phyloP scores from a whole-genome alignment of 2,329 filamentous ascomycete species.

The Xylariomycetidae sp. region DNA sequence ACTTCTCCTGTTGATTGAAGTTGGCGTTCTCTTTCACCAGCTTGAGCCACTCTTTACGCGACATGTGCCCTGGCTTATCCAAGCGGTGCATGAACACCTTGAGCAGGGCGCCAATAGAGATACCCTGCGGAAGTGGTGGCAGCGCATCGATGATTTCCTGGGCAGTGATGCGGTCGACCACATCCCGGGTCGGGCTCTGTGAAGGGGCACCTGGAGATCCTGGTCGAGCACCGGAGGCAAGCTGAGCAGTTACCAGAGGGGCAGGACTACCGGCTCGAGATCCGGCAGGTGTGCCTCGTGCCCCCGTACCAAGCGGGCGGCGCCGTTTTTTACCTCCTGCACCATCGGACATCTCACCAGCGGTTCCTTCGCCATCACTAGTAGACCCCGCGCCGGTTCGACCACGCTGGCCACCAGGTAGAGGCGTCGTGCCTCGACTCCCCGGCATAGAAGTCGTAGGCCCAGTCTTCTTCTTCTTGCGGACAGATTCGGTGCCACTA shows the following conservation, averaged over 20 bases:
- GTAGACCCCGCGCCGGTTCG: conserved; percentile 53
- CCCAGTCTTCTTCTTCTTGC: conserved; percentile 68
- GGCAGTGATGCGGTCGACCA: conserved; percentile 35
- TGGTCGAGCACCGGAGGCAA: conserved; percentile 32
- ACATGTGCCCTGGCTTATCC: conserved; percentile 46
- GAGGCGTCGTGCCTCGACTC: conserved; percentile 53
- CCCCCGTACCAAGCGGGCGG: conserved; percentile 29
- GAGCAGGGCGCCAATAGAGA: conserved; percentile 50
- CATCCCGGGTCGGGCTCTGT: conserved; percentile 9
- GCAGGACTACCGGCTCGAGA: conserved; percentile 60
- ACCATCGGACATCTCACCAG: conserved; percentile 61
- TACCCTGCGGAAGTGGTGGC: conserved; percentile 44
- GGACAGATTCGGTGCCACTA: conserved; percentile 83
- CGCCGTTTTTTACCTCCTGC: conserved; percentile 49
- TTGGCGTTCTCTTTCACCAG: conserved; percentile 52
- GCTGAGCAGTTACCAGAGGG: conserved; percentile 28
- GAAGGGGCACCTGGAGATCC: conserved; percentile 26
- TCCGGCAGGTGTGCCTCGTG: conserved; percentile 49
- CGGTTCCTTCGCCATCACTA: conserved; percentile 70
- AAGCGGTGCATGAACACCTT: conserved; percentile 50
- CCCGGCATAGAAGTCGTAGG: conserved; percentile 37
- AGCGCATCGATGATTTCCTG: conserved; percentile 52
- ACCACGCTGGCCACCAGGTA: conserved; percentile 40
- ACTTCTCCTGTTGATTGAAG: conserved; percentile 52
- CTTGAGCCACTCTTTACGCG: conserved; percentile 52